Base-by-base conservation (phyloP, 2,329 filamentous ascomycete genomes). In the Podosphaera xanthii region DNA sequence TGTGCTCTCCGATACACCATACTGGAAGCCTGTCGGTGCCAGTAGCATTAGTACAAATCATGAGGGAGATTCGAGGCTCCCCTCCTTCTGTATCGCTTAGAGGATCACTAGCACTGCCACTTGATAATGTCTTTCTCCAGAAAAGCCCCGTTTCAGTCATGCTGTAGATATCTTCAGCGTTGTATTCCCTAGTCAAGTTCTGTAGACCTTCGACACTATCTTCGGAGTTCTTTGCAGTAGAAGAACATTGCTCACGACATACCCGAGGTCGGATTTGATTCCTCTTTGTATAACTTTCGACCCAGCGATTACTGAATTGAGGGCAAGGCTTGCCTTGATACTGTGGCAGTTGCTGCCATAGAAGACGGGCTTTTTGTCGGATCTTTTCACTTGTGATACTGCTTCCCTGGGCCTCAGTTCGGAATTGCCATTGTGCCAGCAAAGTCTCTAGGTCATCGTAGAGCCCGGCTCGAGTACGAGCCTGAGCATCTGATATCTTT, bases 41-140 rank as follows among this genome's bases (percentile, higher is more conserved):
- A 12, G 42, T 46, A 49, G 58, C 38, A 57, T 59, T 59, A 1
- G n/a, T 38, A 57, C 40, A 56, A 57, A 59, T 10, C 4, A 31
- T 30, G 14, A 57, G 52, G 36, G 58, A 48, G 1, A 57, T 30
- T 22, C 52, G 50, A n/a, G 38, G 10, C 9, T 59, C 57, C 4
- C 49, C 36, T 44, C 49, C 57, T 42, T 57, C 50, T 22, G 38
- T 14, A 8, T 52, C 31, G 35, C 10, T 38, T 30, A 7, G 30
- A 48, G 52, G 36, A 71, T 68, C 9, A 67, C 68, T 59, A 70
- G 69, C 65, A 76, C 73, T 57, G 81, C 71, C 69, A 33, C 50
- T 30, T 22, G 38, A 56, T 5, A 31, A 40, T 7, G 48, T 12
- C 52, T 57, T 59, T 30, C 10, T 59, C 52, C 52, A 57, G 33